Percentiles rank a stretch among this genome's conserved stretches.
Evolutionary conservation across 176 grass and related monocot species (phyloP).

Genomic region (Triticum turgidum): DNA sequence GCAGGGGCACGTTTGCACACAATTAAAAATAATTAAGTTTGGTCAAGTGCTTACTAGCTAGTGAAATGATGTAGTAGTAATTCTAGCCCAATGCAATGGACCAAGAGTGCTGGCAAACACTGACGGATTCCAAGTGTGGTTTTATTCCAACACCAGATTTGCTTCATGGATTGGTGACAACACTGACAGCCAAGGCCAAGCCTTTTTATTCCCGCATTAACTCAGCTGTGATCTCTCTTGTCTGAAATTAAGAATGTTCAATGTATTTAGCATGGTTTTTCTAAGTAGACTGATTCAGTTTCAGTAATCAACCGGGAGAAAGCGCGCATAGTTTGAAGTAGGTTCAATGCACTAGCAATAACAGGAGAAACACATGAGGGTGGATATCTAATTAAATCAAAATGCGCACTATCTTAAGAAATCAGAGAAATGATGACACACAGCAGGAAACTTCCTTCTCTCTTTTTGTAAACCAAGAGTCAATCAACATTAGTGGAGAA

Average conservation of each 20-base stretch:
- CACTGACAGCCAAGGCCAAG: constrained; percentile 34
- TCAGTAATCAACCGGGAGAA: constrained; percentile 14
- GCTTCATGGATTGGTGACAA: constrained; percentile 51
- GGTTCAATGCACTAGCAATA: constrained; percentile 36
- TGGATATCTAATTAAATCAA: neutral
- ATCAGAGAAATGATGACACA: neutral
- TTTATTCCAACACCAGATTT: constrained; percentile 65
- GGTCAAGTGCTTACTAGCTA: constrained; percentile 23
- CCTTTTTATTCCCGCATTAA: constrained; percentile 30
- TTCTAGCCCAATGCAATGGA: constrained; percentile 37
- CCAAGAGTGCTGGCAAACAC: constrained; percentile 38
- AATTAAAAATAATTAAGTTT: constrained; percentile 16
- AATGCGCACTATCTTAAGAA: constrained; percentile 21
- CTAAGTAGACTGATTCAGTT: constrained; percentile 32
- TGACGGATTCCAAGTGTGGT: constrained; percentile 43
- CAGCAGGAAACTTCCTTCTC: constrained; percentile 28
- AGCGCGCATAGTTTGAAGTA: neutral
- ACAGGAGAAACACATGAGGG: constrained; percentile 36
- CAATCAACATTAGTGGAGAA: constrained; percentile 21
- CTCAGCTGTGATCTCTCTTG: constrained; percentile 24
- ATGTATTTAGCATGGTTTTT: constrained; percentile 31
- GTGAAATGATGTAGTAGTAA: constrained; percentile 30
- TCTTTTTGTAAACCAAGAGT: constrained; percentile 26
- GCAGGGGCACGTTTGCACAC: constrained; percentile 7
- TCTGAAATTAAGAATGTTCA: constrained; percentile 24